Evolutionary conservation across 352 stramenopile species (phyloP), one percentile per base, ranked within the genome.

Genomic region (Globisporangium echinulatum): DNA sequence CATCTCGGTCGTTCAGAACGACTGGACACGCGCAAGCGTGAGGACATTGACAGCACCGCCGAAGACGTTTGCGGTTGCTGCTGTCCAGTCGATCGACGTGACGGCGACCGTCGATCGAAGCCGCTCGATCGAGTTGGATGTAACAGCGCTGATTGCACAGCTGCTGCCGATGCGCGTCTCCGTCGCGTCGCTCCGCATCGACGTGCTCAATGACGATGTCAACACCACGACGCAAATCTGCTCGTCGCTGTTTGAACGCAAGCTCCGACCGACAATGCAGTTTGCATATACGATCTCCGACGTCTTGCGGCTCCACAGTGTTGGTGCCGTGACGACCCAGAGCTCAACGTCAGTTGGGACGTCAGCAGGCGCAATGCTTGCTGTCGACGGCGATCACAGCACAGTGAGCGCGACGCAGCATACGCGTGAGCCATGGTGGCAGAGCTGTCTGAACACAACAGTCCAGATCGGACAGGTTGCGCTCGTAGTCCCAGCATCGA

Each of bases 201-300:
- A 87, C 51, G 72, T 90, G 7, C 43, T 92, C 0, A 61, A 51
- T 0, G 76, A 67, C 1, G 57, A 51, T 42, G 52, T 54, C 15
- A 67, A 61, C 38, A 5, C 40, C 38, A 66, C 53, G 33, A 66
- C 65, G 0, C 80, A 90, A 7, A 51, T 90, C 5, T 90, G 80
- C 39, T 88, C 80, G 6, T 90, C 80, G 0, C 39, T 74, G 10
- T 90, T 90, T 59, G 80, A 85, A 37, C 64, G 76, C 11, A 70
- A 70, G 7, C 54, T 92, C 0, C 68, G 72, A 7, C 82, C 82
- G 5, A 58, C 65, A 5, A 54, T 92, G 0, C 51, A 66, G 33
- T 14, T 89, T 11, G 62, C 50, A 1, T 90, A 84, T 42, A 13
- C 50, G 6, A 85, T 87, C 17, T 70, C 72, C 0, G 89, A 87